These are phyloP conservation scores for Fraxinus angustifolia DNA, from an alignment of 305 asterid species.

Conservation along the genomic window DNA sequence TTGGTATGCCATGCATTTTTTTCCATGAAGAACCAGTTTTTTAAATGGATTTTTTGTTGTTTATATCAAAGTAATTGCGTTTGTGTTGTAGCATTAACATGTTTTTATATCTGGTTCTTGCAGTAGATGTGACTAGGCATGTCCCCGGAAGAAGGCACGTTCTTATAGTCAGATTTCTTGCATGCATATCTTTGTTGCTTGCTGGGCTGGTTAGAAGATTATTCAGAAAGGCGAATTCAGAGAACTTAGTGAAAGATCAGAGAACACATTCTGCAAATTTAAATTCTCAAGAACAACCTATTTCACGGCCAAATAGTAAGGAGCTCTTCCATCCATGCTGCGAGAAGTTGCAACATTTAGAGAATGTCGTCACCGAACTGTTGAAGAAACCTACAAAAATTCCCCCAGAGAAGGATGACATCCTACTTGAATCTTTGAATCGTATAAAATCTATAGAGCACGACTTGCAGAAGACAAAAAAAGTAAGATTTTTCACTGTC, in stretches of 20 bases:
- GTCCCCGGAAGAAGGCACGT: conserved; percentile 32
- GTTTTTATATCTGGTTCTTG: conserved; percentile 19
- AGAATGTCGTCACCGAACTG: conserved; percentile 62
- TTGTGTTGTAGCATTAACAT: conserved; percentile 11
- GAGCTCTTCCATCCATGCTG: conserved; percentile 68
- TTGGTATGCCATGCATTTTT: conserved; percentile 4
- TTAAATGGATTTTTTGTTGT: conserved; percentile 2
- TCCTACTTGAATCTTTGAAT: conserved; percentile 73
- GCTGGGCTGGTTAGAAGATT: conserved; percentile 36
- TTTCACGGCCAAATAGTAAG: conserved; percentile 32
- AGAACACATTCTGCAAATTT: conserved; percentile 28
- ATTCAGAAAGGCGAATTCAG: conserved; percentile 31
- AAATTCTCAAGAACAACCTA: conserved; percentile 29
- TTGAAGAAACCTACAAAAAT: conserved; percentile 69
- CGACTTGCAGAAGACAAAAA: conserved; percentile 85
- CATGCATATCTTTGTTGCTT: conserved; percentile 42
- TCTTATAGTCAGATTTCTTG: conserved; percentile 48
- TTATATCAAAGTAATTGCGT: neutral
- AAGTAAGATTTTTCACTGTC: conserved; percentile 34
- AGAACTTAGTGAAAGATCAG: conserved; percentile 26
- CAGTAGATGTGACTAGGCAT: conserved; percentile 36
- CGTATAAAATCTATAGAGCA: conserved; percentile 86
- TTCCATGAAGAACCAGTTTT: neutral
- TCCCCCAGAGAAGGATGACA: conserved; percentile 82
- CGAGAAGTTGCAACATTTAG: conserved; percentile 83